Conservation (phyloP, 345 rosid species). For the Aquilaria yunnanensis region DNA sequence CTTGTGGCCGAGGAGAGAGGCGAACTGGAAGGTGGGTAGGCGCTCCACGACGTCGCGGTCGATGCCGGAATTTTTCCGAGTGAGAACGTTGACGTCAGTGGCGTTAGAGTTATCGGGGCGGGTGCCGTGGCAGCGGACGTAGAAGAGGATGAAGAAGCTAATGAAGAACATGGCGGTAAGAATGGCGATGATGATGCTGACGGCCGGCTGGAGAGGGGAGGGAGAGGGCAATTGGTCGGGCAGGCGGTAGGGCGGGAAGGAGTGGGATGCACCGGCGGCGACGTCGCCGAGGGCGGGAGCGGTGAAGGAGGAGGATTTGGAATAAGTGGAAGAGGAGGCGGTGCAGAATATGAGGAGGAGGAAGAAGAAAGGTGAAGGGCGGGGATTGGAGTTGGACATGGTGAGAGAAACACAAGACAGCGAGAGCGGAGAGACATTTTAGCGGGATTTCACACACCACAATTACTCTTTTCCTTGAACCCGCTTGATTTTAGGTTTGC, state of each 20-base stretch:
- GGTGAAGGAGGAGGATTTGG: too few relatives aligned
- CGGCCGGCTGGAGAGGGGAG: constrained; percentile 43
- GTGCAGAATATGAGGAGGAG: too few relatives aligned
- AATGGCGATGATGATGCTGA: constrained; percentile 46
- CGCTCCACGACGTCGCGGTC: constrained; percentile 59
- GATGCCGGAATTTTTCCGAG: constrained; percentile 65
- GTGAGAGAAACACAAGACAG: too few relatives aligned
- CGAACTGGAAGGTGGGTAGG: constrained; percentile 67
- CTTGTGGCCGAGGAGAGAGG: constrained; percentile 57
- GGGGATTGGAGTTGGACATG: too few relatives aligned
- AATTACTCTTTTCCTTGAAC: too few relatives aligned
- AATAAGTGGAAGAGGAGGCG: too few relatives aligned
- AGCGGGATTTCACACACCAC: too few relatives aligned
- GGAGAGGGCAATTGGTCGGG: constrained; percentile 14
- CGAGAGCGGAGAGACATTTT: too few relatives aligned
- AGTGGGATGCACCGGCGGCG: constrained; percentile 6
- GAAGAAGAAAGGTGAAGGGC: too few relatives aligned
- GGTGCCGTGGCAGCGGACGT: constrained; percentile 56
- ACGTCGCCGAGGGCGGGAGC: too few relatives aligned
- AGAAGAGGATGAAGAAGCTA: constrained; percentile 63
- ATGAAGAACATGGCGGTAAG: constrained; percentile 58
- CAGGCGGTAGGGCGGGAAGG: constrained; percentile 10
- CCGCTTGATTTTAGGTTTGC: too few relatives aligned
- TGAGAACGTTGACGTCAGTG: constrained; percentile 7
- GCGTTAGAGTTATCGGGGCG: constrained; percentile 4